Percentiles rank a stretch among this genome's conserved stretches.
phyloP scores from a whole-genome alignment of 2,329 filamentous ascomycete species.

The Exophiala dermatitidis region DNA sequence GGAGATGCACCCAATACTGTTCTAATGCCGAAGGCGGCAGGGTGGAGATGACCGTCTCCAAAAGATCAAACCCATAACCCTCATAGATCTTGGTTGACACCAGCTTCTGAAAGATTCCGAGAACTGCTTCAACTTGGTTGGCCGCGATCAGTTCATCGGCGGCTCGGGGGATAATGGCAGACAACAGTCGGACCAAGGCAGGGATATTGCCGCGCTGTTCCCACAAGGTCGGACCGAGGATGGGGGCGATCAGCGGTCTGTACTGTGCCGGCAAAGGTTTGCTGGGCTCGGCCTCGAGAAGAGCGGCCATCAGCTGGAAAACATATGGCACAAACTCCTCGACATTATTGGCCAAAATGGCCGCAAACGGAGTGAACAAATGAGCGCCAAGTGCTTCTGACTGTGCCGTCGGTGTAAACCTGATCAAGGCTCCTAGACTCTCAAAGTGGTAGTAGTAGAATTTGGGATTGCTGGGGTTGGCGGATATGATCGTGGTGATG shows the following conservation, averaged over 20 bases:
- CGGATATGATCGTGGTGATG: slow-evolving; percentile 85
- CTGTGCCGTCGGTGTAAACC: slow-evolving; percentile 59
- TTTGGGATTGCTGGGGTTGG: slow-evolving; percentile 91
- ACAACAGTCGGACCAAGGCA: slow-evolving; percentile 75
- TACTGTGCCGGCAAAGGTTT: slow-evolving; percentile 75
- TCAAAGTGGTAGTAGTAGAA: slow-evolving; percentile 99
- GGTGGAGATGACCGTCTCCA: slow-evolving; percentile 69
- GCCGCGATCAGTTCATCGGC: slow-evolving; percentile 64
- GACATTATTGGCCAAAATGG: slow-evolving; percentile 72
- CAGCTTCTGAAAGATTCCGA: slow-evolving; percentile 95
- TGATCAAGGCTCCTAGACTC: slow-evolving; percentile 80
- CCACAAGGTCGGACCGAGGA: slow-evolving; percentile 79
- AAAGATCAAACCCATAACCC: slow-evolving; percentile 76
- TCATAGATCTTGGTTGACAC: slow-evolving; percentile 77
- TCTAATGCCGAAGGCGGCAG: slow-evolving; percentile 64
- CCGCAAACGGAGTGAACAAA: slow-evolving; percentile 76
- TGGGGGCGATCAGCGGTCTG: slow-evolving; percentile 66
- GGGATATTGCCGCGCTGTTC: slow-evolving; percentile 89
- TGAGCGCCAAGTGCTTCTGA: slow-evolving; percentile 64
- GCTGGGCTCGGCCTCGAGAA: slow-evolving; percentile 77
- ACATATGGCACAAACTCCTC: slow-evolving; percentile 94
- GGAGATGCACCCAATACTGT: slow-evolving; percentile 69
- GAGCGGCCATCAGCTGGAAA: slow-evolving; percentile 86
- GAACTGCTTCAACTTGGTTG: slow-evolving; percentile 75
- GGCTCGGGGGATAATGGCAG: slow-evolving; percentile 74